Evolutionary conservation across 768 basidiomycete species (phyloP), one percentile per base, ranked within the genome.

Genomic region (Suillus brevipes): DNA sequence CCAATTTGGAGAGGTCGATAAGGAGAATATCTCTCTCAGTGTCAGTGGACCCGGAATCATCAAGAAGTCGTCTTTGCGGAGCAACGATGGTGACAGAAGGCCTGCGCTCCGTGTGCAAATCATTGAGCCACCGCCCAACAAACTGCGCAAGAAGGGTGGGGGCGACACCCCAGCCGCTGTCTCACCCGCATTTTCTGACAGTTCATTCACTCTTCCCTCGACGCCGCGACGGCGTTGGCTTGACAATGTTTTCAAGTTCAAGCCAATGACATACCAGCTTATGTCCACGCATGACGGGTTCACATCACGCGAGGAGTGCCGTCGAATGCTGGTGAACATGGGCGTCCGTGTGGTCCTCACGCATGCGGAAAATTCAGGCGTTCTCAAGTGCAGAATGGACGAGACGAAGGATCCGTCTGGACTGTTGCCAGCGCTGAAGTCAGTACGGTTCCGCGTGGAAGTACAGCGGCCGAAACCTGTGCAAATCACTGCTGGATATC

Each of bases 161-260:
- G 4, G 69, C 9, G 66, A 70, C 52, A 64, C 63, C 5, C 53
- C 64, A n/a, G 37, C 62, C 20, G 55, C 67, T 23, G 70, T 73
- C 23, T 83, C 80, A 25, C 73, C 82, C 5, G 79, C 80, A 25
- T 79, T 84, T 65, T 85, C 84, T 13, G 83, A 83, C 45, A 79
- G 80, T 7, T 78, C 83, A 50, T 78, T 80, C 23, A 77, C 79
- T 2, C 78, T 80, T n/a, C 78, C 82, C 4, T 77, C 81, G 52
- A 77, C 84, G 36, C 80, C 81, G 63, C 77, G 78, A 77, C 85
- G 86, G 66, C 85, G 83, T 60, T 99, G 96, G 97, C 86, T 99
- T 66, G 87, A 88, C 52, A 91, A 89, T 70, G 84, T 97, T 49
- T 96, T 98, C 84, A 91, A 87, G 73, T 89, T 94, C 80, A 93